These are phyloP conservation scores for Mucuna pruriens DNA, from an alignment of 306 rosid genomes.

Conservation along the genomic window DNA sequence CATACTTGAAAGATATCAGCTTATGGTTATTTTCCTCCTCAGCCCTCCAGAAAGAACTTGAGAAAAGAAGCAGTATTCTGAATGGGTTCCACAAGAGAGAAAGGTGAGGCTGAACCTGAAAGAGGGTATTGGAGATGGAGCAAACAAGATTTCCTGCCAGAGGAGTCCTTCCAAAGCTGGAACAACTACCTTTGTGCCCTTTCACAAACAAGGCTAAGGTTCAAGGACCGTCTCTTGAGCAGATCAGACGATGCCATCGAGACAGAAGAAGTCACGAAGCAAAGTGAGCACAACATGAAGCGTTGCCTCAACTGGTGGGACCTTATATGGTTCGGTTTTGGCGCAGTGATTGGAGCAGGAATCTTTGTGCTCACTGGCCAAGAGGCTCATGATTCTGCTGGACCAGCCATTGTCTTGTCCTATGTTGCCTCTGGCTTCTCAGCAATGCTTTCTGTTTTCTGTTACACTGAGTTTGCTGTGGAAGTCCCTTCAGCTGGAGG, in stretches of 20 bases:
- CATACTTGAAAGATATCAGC: background rate
- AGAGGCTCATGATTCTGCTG: conserved; percentile 62
- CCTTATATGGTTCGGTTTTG: conserved; percentile 81
- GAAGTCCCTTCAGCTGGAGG: conserved; percentile 87
- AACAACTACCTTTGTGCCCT: conserved; percentile 57
- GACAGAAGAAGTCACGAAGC: conserved; percentile 53
- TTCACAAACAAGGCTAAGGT: conserved; percentile 56
- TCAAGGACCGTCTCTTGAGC: conserved; percentile 67
- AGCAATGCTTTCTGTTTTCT: conserved; percentile 86
- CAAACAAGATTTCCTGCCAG: conserved; percentile 81
- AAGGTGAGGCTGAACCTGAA: conserved; percentile 38
- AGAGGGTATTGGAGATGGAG: conserved; percentile 79
- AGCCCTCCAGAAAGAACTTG: background rate
- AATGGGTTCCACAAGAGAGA: conserved; percentile 38
- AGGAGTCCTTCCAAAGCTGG: conserved; percentile 79
- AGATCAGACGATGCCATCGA: conserved; percentile 65
- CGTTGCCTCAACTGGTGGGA: conserved; percentile 81
- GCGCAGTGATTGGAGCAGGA: conserved; percentile 78
- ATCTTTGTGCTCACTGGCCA: conserved; percentile 79
- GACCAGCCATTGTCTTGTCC: conserved; percentile 72
- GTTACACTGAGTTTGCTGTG: conserved; percentile 79
- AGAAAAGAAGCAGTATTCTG: background rate
- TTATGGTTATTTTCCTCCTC: background rate
- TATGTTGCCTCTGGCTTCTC: conserved; percentile 73
- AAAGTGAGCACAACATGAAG: conserved; percentile 68